These are phyloP conservation scores for Litsea cubeba DNA, from an alignment of 164 flowering plant species.

Conservation along the genomic window DNA sequence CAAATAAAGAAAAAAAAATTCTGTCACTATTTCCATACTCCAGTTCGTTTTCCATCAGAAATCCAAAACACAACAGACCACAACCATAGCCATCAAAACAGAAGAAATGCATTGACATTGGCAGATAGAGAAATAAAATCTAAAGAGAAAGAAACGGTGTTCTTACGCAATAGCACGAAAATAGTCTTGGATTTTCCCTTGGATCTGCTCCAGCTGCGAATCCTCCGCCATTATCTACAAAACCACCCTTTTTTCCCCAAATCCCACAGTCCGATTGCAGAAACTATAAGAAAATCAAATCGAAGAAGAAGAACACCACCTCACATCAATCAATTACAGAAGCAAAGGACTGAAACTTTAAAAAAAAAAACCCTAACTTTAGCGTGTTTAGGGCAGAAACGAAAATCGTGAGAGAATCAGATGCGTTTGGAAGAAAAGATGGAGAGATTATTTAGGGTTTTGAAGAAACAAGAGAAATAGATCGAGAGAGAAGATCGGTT, in stretches of 20 bases:
- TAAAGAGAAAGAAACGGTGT: neutral
- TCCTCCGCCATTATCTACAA: constrained; percentile 23
- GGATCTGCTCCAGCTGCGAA: constrained; percentile 84
- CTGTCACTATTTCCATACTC: neutral
- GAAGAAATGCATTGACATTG: neutral
- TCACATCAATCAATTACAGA: neutral
- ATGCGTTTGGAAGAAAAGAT: neutral
- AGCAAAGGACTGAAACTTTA: neutral
- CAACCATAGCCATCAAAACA: neutral
- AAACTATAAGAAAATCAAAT: neutral
- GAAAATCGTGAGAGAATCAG: neutral
- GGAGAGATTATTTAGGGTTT: too few species aligned
- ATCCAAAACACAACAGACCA: too few species aligned
- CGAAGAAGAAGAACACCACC: neutral
- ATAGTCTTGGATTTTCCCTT: constrained; percentile 80
- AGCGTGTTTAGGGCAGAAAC: neutral
- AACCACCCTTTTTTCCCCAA: neutral
- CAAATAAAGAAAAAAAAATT: too few species aligned
- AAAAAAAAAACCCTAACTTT: too few species aligned
- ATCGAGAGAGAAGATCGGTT: too few species aligned
- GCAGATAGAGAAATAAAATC: neutral
- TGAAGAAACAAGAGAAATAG: too few species aligned
- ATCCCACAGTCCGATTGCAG: neutral
- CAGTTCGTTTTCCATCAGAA: neutral
- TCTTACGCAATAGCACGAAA: constrained; percentile 44